Base-by-base conservation (phyloP, 768 basidiomycete genomes). In the Russula brevipes region DNA sequence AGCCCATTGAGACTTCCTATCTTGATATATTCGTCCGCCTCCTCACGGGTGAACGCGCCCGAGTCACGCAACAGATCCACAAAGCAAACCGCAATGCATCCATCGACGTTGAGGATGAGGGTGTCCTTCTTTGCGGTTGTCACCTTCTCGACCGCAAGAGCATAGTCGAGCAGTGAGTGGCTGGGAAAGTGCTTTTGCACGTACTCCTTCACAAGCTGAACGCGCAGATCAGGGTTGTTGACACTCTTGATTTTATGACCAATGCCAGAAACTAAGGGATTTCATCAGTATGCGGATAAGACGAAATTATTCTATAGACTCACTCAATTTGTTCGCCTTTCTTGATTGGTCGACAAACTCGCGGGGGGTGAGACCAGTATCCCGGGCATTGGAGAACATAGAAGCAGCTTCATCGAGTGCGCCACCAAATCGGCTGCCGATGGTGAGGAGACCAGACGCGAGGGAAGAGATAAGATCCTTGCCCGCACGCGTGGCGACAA, bases 231-330 rank as follows among this genome's bases (percentile, higher is more conserved):
- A 53, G 92, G 93, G 84, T 95, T 95, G 78, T 92, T 94, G 68
- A 94, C 91, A 68, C 89, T 93, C 86, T 99, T 99, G 82, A 99
- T 97, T 85, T 98, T 98, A 87, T 99, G 96, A 51, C 96, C 96
- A 69, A 99, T 99, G 81, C 96, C 96, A 68, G 87, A 89, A 81
- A 98, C 89, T 90, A 67, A 41, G 57, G 58, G 35, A 46, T 42
- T 36, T 61, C 59, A 42, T 59, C 59, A 67, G 64, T 39, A 33
- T 19, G 31, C 0, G 9, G 46, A 36, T 5, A 17, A 67, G 35
- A 53, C 35, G 59, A 2, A 38, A 14, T 19, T 11, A 38, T 17
- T 36, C 44, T 24, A 52, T n/a, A 44, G 24, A 83, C 87, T 65
- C 69, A 89, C 89, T 96, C 66, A 97, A 86, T 77, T 94, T 94